Percentiles rank a stretch among this genome's conserved stretches.
Conservation (phyloP, 2,329 filamentous ascomycete species). For the Xylariaceae sp. region DNA sequence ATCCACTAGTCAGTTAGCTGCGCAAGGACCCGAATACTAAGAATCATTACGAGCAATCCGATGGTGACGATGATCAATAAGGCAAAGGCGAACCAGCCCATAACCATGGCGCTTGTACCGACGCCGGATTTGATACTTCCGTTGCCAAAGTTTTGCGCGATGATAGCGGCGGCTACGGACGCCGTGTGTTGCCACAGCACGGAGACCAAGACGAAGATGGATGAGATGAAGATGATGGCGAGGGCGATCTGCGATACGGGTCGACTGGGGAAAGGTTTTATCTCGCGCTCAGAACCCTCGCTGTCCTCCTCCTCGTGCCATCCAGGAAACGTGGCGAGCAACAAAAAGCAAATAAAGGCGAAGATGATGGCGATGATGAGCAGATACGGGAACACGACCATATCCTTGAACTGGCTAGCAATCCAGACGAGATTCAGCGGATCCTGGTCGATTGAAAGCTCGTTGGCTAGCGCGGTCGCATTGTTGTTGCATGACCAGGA, state of each 20-base stretch:
- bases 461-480: slow-evolving; percentile 83
- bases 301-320: slow-evolving; percentile 91
- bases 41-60: slow-evolving; percentile 89
- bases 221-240: slow-evolving; percentile 79
- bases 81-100: slow-evolving; percentile 96
- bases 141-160: slow-evolving; percentile 51
- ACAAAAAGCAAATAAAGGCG: slow-evolving; percentile 89
- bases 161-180: slow-evolving; percentile 88
- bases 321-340: slow-evolving; percentile 92
- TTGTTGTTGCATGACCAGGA: slow-evolving; percentile 96
- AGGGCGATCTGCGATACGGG: slow-evolving; percentile 89
- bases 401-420: slow-evolving; percentile 94
- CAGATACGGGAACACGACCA: slow-evolving; percentile 95
- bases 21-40: slow-evolving; percentile 79
- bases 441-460: slow-evolving; percentile 86
- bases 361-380: slow-evolving; percentile 98
- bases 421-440: slow-evolving; percentile 97
- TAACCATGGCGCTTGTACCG: slow-evolving; percentile 79
- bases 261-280: slow-evolving; percentile 89
- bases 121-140: slow-evolving; percentile 34
- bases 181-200: slow-evolving; percentile 91
- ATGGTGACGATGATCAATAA: slow-evolving; percentile 93
- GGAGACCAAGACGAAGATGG: slow-evolving; percentile 67
- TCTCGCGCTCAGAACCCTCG: slow-evolving; percentile 76
- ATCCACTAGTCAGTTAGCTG: slow-evolving; percentile 43